Conservation (phyloP, 2,329 filamentous ascomycete genomes). For the Epichloe uncinata region DNA sequence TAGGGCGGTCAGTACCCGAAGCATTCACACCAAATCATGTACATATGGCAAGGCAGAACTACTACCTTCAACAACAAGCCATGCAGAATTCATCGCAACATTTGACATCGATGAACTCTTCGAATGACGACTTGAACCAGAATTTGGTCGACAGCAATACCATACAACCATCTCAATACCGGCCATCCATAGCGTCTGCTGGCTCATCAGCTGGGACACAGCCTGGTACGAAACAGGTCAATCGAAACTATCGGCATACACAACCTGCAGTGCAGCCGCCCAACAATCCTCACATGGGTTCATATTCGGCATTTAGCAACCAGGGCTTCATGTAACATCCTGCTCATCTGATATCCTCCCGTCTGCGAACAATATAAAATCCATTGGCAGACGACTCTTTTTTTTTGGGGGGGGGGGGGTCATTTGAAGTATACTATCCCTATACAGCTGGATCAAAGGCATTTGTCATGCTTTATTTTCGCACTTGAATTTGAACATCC, state of each 20-base stretch:
- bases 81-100: neutral
- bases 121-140: neutral
- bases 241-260: neutral
- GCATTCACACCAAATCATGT: neutral
- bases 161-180: neutral
- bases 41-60: neutral
- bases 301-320: constrained; percentile 1
- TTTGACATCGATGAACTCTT: neutral
- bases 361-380: neutral
- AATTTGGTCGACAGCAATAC: neutral
- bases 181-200: neutral
- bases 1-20: neutral
- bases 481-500: neutral
- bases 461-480: neutral
- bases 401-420: too few species aligned
- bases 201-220: neutral
- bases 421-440: neutral
- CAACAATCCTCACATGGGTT: neutral
- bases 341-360: neutral
- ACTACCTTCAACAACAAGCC: constrained; percentile 1
- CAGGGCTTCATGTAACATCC: constrained; percentile 1
- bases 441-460: neutral
- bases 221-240: neutral
- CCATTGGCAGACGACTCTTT: neutral
- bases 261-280: neutral